Base-by-base conservation (phyloP, 495 filamentous ascomycete species). In the Penicillium fimorum region DNA sequence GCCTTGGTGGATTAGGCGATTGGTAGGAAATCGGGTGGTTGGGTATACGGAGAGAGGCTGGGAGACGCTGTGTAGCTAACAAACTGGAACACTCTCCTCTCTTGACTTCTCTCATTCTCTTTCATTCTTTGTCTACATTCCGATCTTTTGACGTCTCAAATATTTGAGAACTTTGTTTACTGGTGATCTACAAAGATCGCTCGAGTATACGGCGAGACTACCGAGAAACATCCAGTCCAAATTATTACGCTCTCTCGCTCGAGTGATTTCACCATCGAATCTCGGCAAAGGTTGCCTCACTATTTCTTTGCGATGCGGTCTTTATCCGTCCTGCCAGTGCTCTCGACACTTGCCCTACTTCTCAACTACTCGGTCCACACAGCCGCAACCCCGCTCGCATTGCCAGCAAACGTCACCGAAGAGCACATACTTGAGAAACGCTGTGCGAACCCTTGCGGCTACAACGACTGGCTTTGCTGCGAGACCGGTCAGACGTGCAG, bases 381-480 rank as follows among this genome's bases (percentile, higher is more conserved):
- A 42, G 66, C 65, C 66, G 74, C 72, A 67, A 75, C 64, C 62
- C 80, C 65, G 61, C 62, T 60, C 40, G 55, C 62, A 18, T n/a
- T 59, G 10, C 63, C 68, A 24, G 61, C 58, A n/a, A 53, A 35
- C 20, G 37, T 18, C 1, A 63, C 75, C 33, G 73, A 79, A 15
- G 73, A 79, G 12, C 51, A 29, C 24, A 37, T 18, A 0, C 64
- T 76, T 24, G 74, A 79, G 57, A 74, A 77, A 59, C 72, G 75
- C 38, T 92, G 90, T 69, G 71, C 73, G 2, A 83, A 83, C 42
- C 78, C 78, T 41, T 96, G 91, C 68, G 91, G 91, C 44, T 84
- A 74, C 55, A 71, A 82, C 52, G 76, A 76, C 56, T 78, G 84
- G 73, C 76, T 87, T 57, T 94, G 90, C 78, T 95, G 91, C 67